Evolutionary conservation across 768 basidiomycete genomes (phyloP), one percentile per base, ranked within the genome.

Genomic region (Leccinum arenicola): DNA sequence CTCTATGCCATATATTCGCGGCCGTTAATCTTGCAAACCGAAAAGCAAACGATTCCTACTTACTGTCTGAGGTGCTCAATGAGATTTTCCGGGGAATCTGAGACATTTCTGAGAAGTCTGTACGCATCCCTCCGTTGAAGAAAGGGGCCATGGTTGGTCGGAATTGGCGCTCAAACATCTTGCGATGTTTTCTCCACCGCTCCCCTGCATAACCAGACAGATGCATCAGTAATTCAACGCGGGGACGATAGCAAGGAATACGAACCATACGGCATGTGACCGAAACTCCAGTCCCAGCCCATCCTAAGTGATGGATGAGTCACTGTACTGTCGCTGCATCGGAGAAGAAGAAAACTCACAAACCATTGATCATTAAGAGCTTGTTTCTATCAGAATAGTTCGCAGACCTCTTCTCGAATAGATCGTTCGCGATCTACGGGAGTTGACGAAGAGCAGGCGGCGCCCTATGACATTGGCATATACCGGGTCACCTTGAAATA

Each of bases 351-450:
- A 43, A 29, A 52, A 69, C 75, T 55, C 57, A 81, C 81, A 84
- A 61, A 29, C 80, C 79, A 56, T 81, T 76, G 57, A 81, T 78
- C 82, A 84, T 83, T 0, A 74, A 71, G 6, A 80, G 70, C 59
- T 76, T 62, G 45, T 70, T 74, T 48, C 82, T 77, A 62, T 84
- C 82, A 6, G 85, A 84, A 61, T 85, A 86, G 52, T 82, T 84
- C n/a, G 71, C 64, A 31, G 79, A 82, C 15, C 81, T 75, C 61
- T 80, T 84, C 54, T 85, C 84, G 35, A 87, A 81, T 2, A 86
- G 76, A 27, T 85, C 84, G 48, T 73, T 72, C 8, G 79, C 80
- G 2, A 75, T 71, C 52, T 78, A 63, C 17, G 76, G 69, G 78
- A 74, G 63, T 83, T 84, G 50, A 83, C 68, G 38, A 83, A 75